Evolutionary conservation across 177 flowering plant species (phyloP).

Genomic region (Tripterygium wilfordii): DNA sequence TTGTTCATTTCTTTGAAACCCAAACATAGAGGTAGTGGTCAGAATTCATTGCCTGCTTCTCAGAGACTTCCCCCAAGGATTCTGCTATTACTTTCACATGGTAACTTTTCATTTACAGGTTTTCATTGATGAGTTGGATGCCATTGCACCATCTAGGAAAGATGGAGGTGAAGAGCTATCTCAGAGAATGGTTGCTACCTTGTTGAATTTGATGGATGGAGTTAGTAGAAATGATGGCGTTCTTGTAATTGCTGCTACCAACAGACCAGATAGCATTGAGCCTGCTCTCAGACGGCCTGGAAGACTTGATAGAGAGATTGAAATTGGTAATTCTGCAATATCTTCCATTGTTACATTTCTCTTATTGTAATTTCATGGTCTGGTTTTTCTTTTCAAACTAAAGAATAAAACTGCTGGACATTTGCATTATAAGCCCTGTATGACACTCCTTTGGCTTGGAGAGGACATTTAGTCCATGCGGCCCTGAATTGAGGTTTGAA

Average conservation of each 20-base stretch:
- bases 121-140: slow-evolving; percentile 96
- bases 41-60: too few species aligned
- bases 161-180: slow-evolving; percentile 88
- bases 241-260: slow-evolving; percentile 83
- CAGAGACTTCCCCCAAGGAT: too few species aligned
- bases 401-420: too few species aligned
- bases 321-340: slow-evolving; percentile 49
- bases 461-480: too few species aligned
- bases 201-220: slow-evolving; percentile 92
- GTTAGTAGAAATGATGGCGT: slow-evolving; percentile 50
- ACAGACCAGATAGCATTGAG: slow-evolving; percentile 80
- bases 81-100: too few species aligned
- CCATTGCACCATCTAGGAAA: slow-evolving; percentile 90
- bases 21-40: too few species aligned
- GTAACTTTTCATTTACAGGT: slow-evolving; percentile 36
- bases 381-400: not conserved
- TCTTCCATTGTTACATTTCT: not conserved
- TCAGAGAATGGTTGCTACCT: slow-evolving; percentile 84
- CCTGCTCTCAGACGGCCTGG: slow-evolving; percentile 96
- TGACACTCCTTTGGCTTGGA: too few species aligned
- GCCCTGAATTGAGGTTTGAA: too few species aligned
- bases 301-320: slow-evolving; percentile 87
- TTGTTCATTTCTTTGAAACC: too few species aligned
- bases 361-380: not conserved
- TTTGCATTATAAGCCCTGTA: too few species aligned